These are phyloP conservation scores for Pseudogymnoascus sp. DNA, from an alignment of 2,329 filamentous ascomycete genomes.

Conservation along the genomic window DNA sequence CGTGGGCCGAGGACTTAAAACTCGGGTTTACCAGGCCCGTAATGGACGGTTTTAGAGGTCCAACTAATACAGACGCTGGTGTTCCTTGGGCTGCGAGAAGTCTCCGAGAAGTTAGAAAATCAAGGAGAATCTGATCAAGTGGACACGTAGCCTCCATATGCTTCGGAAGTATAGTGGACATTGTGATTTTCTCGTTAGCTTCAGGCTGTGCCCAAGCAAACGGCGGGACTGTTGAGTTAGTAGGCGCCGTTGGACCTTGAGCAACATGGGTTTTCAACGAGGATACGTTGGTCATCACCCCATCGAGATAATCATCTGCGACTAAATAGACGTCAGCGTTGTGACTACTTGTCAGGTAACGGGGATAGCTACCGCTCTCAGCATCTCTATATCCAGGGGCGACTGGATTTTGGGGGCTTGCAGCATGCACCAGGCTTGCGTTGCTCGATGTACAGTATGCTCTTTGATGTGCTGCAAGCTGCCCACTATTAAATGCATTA, in stretches of 20 bases:
- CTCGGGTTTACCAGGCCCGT: constrained; percentile 3
- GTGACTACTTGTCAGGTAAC: not conserved
- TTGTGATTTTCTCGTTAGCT: not conserved
- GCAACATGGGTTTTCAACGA: not conserved
- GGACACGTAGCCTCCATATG: constrained; percentile 9
- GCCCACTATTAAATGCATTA: not conserved
- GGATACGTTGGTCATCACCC: not conserved
- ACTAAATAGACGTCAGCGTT: not conserved
- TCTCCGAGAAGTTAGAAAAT: constrained; percentile 5
- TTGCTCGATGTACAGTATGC: not conserved
- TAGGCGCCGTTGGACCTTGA: not conserved
- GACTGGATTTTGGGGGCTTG: not conserved
- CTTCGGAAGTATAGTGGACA: constrained; percentile 4
- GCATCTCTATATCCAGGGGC: not conserved
- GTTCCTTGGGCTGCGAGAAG: not conserved
- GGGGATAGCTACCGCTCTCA: not conserved
- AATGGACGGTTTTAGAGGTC: constrained; percentile 5
- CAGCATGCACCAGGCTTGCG: not conserved
- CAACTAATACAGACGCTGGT: not conserved
- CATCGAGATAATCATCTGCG: not conserved
- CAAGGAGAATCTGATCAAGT: constrained; percentile 10
- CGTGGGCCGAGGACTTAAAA: not conserved
- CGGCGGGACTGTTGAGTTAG: not conserved
- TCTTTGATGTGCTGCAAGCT: not conserved
- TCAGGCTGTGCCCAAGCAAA: constrained; percentile 6